Percentiles rank a stretch among this genome's conserved stretches.
These are phyloP conservation scores for Lotus japonicus DNA, from an alignment of 306 rosid species.

Conservation along the genomic window DNA sequence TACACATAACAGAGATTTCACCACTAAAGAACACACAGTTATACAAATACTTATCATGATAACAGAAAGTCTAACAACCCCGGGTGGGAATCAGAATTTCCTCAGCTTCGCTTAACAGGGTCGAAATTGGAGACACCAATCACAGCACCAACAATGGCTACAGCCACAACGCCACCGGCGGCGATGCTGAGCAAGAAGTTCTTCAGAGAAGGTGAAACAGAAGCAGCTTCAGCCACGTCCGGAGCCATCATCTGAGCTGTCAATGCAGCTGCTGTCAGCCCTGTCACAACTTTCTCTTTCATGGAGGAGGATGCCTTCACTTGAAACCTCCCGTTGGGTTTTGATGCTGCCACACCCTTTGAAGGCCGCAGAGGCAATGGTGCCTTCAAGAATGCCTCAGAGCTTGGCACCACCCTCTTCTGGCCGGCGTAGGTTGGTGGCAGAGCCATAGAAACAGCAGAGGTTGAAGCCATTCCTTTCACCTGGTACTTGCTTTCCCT, in stretches of 20 bases:
- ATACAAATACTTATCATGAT: slow-evolving; percentile 16
- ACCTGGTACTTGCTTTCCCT: too few species aligned
- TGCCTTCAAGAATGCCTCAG: slow-evolving; percentile 43
- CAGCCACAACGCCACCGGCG: slow-evolving; percentile 71
- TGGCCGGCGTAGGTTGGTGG: slow-evolving; percentile 40
- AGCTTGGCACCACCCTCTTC: slow-evolving; percentile 34
- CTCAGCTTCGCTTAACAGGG: slow-evolving; percentile 79
- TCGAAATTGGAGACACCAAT: slow-evolving; percentile 92
- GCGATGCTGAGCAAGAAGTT: slow-evolving; percentile 89
- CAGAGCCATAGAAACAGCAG: slow-evolving; percentile 61
- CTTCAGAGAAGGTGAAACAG: slow-evolving; percentile 73
- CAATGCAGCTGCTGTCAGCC: slow-evolving; percentile 58
- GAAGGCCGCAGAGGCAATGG: slow-evolving; percentile 44
- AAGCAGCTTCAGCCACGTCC: slow-evolving; percentile 81
- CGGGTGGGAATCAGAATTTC: neutral
- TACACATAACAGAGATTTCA: slow-evolving; percentile 34
- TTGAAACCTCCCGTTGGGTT: slow-evolving; percentile 30
- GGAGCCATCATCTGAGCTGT: slow-evolving; percentile 72
- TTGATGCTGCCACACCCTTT: slow-evolving; percentile 29
- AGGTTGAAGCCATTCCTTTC: slow-evolving; percentile 59
- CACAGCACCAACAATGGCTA: slow-evolving; percentile 59
- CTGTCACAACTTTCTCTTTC: slow-evolving; percentile 73
- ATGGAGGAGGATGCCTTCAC: slow-evolving; percentile 67
- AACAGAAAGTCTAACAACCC: slow-evolving; percentile 24
- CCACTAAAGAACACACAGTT: slow-evolving; percentile 23